Conservation (phyloP, 495 filamentous ascomycete genomes). For the Neurospora africana region DNA sequence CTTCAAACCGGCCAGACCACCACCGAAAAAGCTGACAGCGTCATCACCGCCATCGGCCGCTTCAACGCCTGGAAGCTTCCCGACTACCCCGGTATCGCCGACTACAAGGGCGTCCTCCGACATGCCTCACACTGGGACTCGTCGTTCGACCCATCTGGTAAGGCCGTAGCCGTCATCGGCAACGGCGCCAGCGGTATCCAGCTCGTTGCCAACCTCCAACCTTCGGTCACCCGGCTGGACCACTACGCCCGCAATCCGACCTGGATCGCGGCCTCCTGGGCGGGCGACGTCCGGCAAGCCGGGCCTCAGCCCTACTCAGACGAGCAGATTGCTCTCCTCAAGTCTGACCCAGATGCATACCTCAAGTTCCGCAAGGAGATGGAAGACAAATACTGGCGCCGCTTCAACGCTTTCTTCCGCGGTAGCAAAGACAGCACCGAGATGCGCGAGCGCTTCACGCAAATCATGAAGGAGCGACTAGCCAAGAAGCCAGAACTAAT, state of each 20-base stretch:
- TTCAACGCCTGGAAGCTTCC: conserved; percentile 51
- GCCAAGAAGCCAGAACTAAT: conserved; percentile 44
- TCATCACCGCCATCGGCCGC: conserved; percentile 45
- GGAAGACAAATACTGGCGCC: conserved; percentile 48
- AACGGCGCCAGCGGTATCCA: conserved; percentile 49
- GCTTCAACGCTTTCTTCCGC: conserved; percentile 46
- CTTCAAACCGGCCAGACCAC: conserved; percentile 24
- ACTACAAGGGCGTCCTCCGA: conserved; percentile 46
- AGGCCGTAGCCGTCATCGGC: conserved; percentile 47
- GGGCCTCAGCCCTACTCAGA: conserved; percentile 40
- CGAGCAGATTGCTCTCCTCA: conserved; percentile 34
- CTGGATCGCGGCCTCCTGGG: conserved; percentile 52
- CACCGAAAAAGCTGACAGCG: conserved; percentile 32
- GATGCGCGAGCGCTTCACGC: conserved; percentile 39
- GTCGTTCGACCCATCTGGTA: conserved; percentile 37
- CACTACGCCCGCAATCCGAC: conserved; percentile 58
- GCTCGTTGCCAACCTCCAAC: conserved; percentile 47
- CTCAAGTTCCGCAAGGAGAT: conserved; percentile 34
- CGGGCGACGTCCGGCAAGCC: conserved; percentile 29
- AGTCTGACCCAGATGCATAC: conserved; percentile 33
- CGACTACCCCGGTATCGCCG: conserved; percentile 41
- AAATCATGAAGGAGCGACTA: conserved; percentile 41
- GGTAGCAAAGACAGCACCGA: conserved; percentile 40
- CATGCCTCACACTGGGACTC: conserved; percentile 44
- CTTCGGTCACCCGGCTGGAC: conserved; percentile 41